phyloP scores from a whole-genome alignment of 2,329 filamentous ascomycete species.

The Phoma sp. region DNA sequence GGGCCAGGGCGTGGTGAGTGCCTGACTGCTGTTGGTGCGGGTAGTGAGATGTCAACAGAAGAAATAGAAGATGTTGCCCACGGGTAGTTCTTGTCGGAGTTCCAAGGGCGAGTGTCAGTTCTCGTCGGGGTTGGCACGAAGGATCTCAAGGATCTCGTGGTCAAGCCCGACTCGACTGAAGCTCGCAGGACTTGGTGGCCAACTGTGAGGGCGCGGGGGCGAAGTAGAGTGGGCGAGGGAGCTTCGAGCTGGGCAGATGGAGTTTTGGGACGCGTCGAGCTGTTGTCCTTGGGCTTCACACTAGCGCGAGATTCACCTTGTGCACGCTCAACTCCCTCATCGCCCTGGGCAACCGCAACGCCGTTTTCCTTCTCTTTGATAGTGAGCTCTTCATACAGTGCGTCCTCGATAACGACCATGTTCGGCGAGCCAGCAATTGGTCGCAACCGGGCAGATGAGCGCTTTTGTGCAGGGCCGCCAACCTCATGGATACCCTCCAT shows the following conservation, averaged over 20 bases:
- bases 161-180: conserved; percentile 30
- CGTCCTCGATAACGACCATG: conserved; percentile 45
- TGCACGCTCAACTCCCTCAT: conserved; percentile 12
- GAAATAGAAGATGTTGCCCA: conserved; percentile 51
- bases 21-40: conserved; percentile 37
- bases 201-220: conserved; percentile 33
- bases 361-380: conserved; percentile 26
- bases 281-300: conserved; percentile 13
- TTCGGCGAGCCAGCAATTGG: conserved; percentile 43
- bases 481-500: conserved; percentile 42
- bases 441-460: conserved; percentile 45
- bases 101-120: conserved; percentile 56
- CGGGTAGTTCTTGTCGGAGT: conserved; percentile 57
- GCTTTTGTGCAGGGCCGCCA: conserved; percentile 38
- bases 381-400: conserved; percentile 42
- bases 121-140: conserved; percentile 31
- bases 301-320: conserved; percentile 23
- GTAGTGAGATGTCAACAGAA: conserved; percentile 52
- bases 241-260: conserved; percentile 35
- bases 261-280: conserved; percentile 25
- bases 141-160: conserved; percentile 39
- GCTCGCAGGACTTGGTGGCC: conserved; percentile 24
- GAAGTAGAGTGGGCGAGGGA: conserved; percentile 33
- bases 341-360: conserved; percentile 10
- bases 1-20: conserved; percentile 41